phyloP scores from a whole-genome alignment of 2,329 filamentous ascomycete species.

The Penicillium oxalicum region DNA sequence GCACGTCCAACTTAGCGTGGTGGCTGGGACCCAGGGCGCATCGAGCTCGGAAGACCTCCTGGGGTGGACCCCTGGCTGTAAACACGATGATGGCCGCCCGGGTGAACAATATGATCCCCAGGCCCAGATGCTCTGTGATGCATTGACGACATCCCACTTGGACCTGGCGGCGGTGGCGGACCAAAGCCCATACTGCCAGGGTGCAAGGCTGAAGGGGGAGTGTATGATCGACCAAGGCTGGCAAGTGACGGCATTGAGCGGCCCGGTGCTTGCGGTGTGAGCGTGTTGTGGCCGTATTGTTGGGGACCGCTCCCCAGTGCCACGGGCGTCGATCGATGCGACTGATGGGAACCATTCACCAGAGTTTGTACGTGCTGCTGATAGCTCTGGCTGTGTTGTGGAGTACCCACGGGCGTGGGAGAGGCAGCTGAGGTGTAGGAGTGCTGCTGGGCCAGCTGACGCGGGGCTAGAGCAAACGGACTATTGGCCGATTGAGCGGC shows the following conservation, averaged over 20 bases:
- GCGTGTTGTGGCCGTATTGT: conserved; percentile 31
- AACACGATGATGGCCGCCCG: conserved; percentile 31
- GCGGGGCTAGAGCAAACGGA: conserved; percentile 25
- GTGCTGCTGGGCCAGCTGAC: conserved; percentile 21
- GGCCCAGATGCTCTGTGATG: conserved; percentile 25
- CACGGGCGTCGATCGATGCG: conserved; percentile 29
- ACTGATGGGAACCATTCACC: conserved; percentile 31
- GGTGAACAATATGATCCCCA: conserved; percentile 21
- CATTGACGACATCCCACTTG: conserved; percentile 21
- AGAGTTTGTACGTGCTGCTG: conserved; percentile 37
- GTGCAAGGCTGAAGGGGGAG: conserved; percentile 33
- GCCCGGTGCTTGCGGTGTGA: conserved; percentile 28
- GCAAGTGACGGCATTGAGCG: conserved; percentile 24
- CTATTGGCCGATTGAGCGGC: conserved; percentile 27
- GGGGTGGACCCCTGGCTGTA: conserved; percentile 34
- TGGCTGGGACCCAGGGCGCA: conserved; percentile 19
- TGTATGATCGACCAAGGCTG: conserved; percentile 34
- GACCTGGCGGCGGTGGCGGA: conserved; percentile 15
- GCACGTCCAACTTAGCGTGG: conserved; percentile 16
- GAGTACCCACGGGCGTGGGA: conserved; percentile 20
- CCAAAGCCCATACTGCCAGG: conserved; percentile 29
- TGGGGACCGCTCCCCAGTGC: conserved; percentile 20
- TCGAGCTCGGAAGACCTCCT: conserved; percentile 22
- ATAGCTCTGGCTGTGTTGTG: conserved; percentile 27
- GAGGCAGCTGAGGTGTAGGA: conserved; percentile 24